Conservation (phyloP, 2,329 filamentous ascomycete species). For the Botrytis fragariae region DNA sequence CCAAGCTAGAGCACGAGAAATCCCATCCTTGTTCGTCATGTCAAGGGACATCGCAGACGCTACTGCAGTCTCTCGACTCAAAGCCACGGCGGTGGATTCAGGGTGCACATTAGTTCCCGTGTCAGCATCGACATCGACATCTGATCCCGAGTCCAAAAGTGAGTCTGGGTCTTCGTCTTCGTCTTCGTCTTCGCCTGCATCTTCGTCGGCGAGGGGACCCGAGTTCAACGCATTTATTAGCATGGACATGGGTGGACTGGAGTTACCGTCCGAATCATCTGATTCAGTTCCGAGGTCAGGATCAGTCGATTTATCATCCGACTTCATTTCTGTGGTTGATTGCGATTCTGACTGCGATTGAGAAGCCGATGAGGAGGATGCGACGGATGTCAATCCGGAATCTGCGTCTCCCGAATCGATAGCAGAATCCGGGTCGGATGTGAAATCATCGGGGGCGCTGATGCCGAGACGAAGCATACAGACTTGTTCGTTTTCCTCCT, state of each 20-base stretch:
- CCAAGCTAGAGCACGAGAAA: background rate
- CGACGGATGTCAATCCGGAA: background rate
- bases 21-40: background rate
- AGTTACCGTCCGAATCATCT: background rate
- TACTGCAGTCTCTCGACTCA: background rate
- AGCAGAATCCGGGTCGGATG: background rate
- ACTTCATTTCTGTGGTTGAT: background rate
- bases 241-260: background rate
- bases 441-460: too few relatives aligned
- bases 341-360: background rate
- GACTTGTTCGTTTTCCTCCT: background rate
- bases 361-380: background rate
- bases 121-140: background rate
- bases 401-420: background rate
- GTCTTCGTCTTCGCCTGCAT: background rate
- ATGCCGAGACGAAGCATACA: conserved; percentile 6
- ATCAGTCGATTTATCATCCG: background rate
- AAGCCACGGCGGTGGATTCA: background rate
- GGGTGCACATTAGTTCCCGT: background rate
- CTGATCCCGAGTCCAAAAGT: background rate
- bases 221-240: background rate
- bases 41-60: background rate
- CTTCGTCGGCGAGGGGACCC: background rate
- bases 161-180: background rate
- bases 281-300: background rate